Evolutionary conservation across 257 asterid species (phyloP), one percentile per base, ranked within the genome.

Genomic region (Cynanchum wilfordii): DNA sequence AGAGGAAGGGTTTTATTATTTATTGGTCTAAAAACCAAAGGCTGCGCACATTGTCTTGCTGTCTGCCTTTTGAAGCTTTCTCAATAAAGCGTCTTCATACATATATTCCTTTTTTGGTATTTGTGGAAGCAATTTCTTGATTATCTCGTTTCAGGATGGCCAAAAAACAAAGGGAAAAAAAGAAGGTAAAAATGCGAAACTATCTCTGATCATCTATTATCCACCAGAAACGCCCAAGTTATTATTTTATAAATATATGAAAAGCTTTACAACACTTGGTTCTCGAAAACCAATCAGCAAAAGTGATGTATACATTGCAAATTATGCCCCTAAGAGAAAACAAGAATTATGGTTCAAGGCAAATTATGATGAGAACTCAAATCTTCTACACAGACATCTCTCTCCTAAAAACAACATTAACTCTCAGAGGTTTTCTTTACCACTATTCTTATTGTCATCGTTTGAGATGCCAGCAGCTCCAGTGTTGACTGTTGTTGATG

Each of bases 381-480:
- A 24, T 20, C 50, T 75, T 74, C 29, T 40, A 42, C 33, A 66
- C 13, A 42, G 47, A 66, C 13, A 11, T 27, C 42, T n/a, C 3
- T 49, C 20, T 25, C 40, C 45, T 1, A 30, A 62, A 60, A 60
- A 11, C 16, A 70, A 63, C 50, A 30, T 63, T 40, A n/a, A 27
- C 66, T 66, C 72, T 71, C 62, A 58, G 49, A 70, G 69, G 36
- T 30, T 79, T 64, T 72, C 76, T 67, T 64, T 70, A 57, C 45
- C 72, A 11, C 19, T 72, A 66, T 58, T 69, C 65, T 75, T 66
- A 40, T 40, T 75, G 71, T 81, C 90, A 42, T 60, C 79, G 75
- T 77, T 82, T 3, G 84, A 62, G 51, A 73, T 36, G 47, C 76
- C 77, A 47, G 77, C 54, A 80, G 79, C 55, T 81, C 72, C 81